A percentile compares a stretch with the other conserved stretches of the same genome.
These are phyloP conservation scores for Plantago major DNA, from an alignment of 257 asterid species.

Conservation along the genomic window DNA sequence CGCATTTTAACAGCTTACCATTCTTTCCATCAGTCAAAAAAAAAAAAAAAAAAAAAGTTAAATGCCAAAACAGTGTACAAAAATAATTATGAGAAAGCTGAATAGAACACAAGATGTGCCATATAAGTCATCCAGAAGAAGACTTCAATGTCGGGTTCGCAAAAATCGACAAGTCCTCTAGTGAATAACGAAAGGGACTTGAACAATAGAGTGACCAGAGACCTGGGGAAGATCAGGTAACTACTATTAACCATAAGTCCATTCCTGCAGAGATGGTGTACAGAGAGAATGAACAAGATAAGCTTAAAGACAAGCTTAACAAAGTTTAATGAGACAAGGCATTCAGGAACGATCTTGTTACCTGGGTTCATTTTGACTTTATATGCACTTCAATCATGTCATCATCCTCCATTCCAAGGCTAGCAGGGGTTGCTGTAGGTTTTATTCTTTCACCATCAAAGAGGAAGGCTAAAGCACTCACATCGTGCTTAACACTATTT, in stretches of 20 bases:
- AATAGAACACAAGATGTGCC: not conserved
- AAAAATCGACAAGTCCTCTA: not conserved
- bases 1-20: too few species aligned
- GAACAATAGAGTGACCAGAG: too few species aligned
- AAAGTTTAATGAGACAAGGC: constrained; percentile 9
- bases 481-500: constrained; percentile 53
- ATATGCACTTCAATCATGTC: constrained; percentile 81
- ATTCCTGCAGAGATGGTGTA: not conserved
- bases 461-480: constrained; percentile 46
- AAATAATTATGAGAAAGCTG: not conserved
- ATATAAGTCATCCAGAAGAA: constrained; percentile 18
- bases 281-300: not conserved
- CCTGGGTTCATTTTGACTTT: constrained; percentile 47
- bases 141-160: not conserved
- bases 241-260: too few species aligned
- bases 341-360: constrained; percentile 17
- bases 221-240: too few species aligned
- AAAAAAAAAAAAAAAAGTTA: not conserved
- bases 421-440: constrained; percentile 53
- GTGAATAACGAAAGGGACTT: not conserved
- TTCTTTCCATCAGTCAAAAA: too few species aligned
- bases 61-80: not conserved
- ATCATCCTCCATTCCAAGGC: constrained; percentile 85
- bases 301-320: constrained; percentile 3
- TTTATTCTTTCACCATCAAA: constrained; percentile 80